Evolutionary conservation across 495 filamentous ascomycete species (phyloP).

Genomic region (Pyronema domesticum): DNA sequence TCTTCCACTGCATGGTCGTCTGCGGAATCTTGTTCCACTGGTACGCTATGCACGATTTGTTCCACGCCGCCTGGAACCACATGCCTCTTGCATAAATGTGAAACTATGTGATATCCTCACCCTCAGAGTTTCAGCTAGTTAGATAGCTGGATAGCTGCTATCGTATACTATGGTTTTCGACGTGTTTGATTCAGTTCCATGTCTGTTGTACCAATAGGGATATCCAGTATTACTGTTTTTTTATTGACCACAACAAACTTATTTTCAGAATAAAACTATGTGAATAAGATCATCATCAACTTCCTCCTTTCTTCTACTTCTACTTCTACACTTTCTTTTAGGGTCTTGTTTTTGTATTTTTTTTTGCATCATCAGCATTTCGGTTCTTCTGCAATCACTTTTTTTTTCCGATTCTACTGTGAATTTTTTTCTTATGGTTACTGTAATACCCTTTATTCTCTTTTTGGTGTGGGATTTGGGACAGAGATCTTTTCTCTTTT

Average conservation of each 20-base stretch:
- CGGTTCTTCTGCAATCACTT: background rate
- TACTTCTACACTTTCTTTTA: background rate
- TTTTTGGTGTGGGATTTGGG: background rate
- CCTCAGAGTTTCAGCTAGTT: too few relatives aligned
- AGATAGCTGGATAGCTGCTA: too few relatives aligned
- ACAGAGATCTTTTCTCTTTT: background rate
- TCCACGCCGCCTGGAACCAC: conserved; percentile 35
- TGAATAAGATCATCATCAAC: too few relatives aligned
- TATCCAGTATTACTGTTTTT: too few relatives aligned
- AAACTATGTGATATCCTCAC: too few relatives aligned
- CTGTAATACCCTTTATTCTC: background rate
- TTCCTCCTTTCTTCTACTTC: too few relatives aligned
- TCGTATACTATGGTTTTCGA: too few relatives aligned
- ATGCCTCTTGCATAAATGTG: background rate
- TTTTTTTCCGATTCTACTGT: background rate
- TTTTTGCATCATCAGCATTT: background rate
- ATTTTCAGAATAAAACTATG: too few relatives aligned
- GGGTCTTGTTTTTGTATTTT: background rate
- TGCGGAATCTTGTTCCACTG: conserved; percentile 97
- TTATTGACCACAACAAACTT: too few relatives aligned
- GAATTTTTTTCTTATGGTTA: background rate
- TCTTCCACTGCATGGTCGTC: conserved; percentile 92
- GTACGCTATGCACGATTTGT: conserved; percentile 86
- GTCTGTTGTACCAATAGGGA: too few relatives aligned
- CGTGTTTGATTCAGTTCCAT: too few relatives aligned